Evolutionary conservation across 1,284 basidiomycete species (phyloP).

Genomic region (Earliella scabrosa): DNA sequence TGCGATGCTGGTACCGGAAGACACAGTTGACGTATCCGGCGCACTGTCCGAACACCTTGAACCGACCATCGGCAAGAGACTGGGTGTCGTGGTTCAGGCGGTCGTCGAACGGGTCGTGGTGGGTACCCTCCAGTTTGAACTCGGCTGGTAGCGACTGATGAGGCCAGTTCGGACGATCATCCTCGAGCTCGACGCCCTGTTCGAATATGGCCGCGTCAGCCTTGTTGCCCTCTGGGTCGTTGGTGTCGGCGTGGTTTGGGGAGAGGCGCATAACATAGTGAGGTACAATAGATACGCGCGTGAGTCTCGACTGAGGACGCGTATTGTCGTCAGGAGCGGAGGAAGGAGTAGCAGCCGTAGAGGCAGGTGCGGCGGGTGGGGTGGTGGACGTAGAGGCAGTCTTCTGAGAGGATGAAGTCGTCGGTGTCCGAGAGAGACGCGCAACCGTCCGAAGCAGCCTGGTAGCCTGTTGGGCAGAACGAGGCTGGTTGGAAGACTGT

Average conservation of each 20-base stretch:
- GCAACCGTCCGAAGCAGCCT: too few relatives aligned
- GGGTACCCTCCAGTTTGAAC: not conserved
- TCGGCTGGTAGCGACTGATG: not conserved
- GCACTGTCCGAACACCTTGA: not conserved
- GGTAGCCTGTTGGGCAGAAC: too few relatives aligned
- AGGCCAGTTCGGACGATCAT: not conserved
- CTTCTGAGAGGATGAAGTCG: too few relatives aligned
- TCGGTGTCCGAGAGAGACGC: too few relatives aligned
- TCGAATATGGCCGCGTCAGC: not conserved
- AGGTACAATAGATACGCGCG: not conserved
- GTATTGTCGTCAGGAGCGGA: too few relatives aligned
- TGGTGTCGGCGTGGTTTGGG: not conserved
- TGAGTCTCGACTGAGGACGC: not conserved
- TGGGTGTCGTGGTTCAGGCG: not conserved
- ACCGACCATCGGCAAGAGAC: too few relatives aligned
- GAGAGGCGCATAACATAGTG: not conserved
- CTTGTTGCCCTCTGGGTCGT: not conserved
- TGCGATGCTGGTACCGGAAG: conserved; percentile 12
- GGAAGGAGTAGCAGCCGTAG: too few relatives aligned
- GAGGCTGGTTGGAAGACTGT: too few relatives aligned
- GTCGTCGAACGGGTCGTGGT: conserved; percentile 3
- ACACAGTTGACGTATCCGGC: not conserved
- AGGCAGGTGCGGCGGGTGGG: too few relatives aligned
- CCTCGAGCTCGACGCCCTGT: not conserved
- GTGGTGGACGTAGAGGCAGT: too few relatives aligned